Conservation (phyloP, 768 basidiomycete genomes). For the Serendipita sp. region DNA sequence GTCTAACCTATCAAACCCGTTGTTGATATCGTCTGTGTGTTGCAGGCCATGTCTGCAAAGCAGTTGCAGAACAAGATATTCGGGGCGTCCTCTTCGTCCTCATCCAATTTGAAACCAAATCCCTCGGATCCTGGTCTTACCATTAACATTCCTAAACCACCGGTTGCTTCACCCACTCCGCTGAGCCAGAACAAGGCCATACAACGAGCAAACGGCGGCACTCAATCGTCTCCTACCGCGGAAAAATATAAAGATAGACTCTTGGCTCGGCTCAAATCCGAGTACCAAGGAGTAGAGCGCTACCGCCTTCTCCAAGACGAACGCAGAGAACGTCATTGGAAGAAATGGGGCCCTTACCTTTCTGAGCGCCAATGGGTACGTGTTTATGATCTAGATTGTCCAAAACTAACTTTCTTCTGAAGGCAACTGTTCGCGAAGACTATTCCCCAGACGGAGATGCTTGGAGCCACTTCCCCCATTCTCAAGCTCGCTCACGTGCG, state of each 20-base stretch:
- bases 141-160: slow-evolving; percentile 13
- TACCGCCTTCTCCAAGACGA: slow-evolving; percentile 74
- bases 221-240: not conserved
- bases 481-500: slow-evolving; percentile 80
- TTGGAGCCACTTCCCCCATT: slow-evolving; percentile 90
- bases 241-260: slow-evolving; percentile 45
- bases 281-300: slow-evolving; percentile 71
- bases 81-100: slow-evolving; percentile 16
- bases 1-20: not conserved
- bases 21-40: not conserved
- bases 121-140: slow-evolving; percentile 8
- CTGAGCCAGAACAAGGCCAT: not conserved
- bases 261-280: slow-evolving; percentile 40
- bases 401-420: slow-evolving; percentile 6
- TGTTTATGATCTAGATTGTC: slow-evolving; percentile 10
- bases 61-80: slow-evolving; percentile 65
- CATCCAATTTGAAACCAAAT: not conserved
- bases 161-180: slow-evolving; percentile 1
- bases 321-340: slow-evolving; percentile 78
- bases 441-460: slow-evolving; percentile 94
- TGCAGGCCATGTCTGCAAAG: slow-evolving; percentile 33
- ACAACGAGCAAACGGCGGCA: not conserved
- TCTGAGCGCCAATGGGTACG: slow-evolving; percentile 94
- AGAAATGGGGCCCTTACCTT: slow-evolving; percentile 96
- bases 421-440: slow-evolving; percentile 98